Evolutionary conservation across 805 yeast genomes (phyloP).

Genomic region (Candida germanica): DNA sequence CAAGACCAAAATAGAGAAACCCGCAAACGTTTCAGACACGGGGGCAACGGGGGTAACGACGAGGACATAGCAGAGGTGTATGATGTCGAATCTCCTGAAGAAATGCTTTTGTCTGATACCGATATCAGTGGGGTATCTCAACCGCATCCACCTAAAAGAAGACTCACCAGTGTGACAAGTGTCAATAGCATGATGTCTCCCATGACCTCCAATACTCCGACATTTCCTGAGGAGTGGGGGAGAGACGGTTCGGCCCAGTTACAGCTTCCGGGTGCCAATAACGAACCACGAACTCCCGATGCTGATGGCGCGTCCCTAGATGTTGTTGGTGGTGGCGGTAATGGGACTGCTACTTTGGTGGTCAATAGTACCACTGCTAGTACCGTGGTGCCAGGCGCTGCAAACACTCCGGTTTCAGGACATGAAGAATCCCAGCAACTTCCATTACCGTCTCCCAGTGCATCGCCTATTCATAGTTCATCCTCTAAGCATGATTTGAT

Average conservation of each 20-base stretch:
- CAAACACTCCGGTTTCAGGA: constrained; percentile 36
- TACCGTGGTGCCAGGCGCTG: constrained; percentile 13
- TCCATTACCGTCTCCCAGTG: constrained; percentile 65
- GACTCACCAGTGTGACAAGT: constrained; percentile 21
- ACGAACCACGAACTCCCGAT: background rate
- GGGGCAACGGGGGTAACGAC: constrained; percentile 13
- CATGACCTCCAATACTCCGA: constrained; percentile 5
- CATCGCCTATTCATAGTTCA: constrained; percentile 23
- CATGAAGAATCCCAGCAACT: constrained; percentile 43
- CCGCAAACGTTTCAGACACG: constrained; percentile 22
- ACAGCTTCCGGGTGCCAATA: background rate
- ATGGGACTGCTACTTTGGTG: background rate
- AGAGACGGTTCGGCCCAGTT: background rate
- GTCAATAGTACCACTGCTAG: constrained; percentile 6
- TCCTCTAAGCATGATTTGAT: constrained; percentile 11
- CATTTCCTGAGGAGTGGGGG: constrained; percentile 5
- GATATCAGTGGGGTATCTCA: constrained; percentile 14
- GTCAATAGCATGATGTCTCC: constrained; percentile 16
- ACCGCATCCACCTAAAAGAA: constrained; percentile 37
- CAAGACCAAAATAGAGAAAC: constrained; percentile 21
- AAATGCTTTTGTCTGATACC: constrained; percentile 33
- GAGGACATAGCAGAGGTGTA: background rate
- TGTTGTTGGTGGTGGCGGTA: background rate
- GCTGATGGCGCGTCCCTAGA: background rate
- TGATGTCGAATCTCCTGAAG: constrained; percentile 26